Conservation (phyloP, 2,329 filamentous ascomycete genomes). For the Nothomitra cinnamomea region DNA sequence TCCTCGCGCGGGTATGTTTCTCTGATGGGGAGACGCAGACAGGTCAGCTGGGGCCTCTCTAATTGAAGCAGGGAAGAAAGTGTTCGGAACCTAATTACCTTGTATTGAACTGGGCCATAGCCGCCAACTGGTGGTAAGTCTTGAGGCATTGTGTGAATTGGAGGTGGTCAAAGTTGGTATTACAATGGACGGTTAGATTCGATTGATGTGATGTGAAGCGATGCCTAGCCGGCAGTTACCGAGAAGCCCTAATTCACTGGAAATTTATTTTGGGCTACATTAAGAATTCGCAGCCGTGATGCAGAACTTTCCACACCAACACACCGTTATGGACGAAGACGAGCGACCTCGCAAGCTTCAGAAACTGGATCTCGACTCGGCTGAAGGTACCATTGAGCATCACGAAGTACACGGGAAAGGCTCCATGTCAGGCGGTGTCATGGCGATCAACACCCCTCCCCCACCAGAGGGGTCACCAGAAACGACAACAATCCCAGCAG, state of each 20-base stretch:
- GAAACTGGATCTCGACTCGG: background rate
- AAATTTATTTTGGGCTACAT: background rate
- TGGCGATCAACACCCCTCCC: background rate
- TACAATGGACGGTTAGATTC: conserved; percentile 5
- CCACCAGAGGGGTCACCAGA: background rate
- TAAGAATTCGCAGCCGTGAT: too few relatives aligned
- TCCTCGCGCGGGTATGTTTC: conserved; percentile 81
- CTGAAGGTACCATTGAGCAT: background rate
- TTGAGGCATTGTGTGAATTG: conserved; percentile 58
- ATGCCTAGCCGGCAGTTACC: conserved; percentile 1
- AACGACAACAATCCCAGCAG: background rate
- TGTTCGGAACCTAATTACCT: conserved; percentile 36
- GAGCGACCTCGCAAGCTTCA: conserved; percentile 5
- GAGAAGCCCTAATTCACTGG: background rate
- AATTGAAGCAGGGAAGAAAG: background rate
- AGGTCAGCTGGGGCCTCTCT: background rate
- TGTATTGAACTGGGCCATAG: conserved; percentile 95
- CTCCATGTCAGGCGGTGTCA: background rate
- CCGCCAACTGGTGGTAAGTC: conserved; percentile 92
- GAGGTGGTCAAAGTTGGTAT: conserved; percentile 8
- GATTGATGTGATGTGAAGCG: background rate
- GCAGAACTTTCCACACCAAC: too few relatives aligned
- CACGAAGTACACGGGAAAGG: background rate
- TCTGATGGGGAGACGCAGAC: conserved; percentile 31
- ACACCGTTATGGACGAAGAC: conserved; percentile 2